Conservation (phyloP, 2,329 filamentous ascomycete genomes). For the Alternaria ethzedia region DNA sequence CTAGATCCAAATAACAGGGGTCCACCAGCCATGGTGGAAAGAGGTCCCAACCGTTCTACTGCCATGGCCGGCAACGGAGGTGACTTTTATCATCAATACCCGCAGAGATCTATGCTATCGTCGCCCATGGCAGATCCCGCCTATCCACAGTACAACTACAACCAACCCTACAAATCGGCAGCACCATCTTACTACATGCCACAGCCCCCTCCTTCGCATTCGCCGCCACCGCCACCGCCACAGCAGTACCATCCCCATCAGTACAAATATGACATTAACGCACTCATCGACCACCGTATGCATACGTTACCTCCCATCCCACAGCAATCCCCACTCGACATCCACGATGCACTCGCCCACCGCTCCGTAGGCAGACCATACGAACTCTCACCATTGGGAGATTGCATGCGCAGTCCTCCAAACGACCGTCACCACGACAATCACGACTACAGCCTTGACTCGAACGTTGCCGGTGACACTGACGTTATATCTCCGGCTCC, state of each 20-base stretch:
- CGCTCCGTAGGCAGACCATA: background rate
- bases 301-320: background rate
- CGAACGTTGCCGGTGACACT: background rate
- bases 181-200: background rate
- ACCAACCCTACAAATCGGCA: background rate
- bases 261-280: conserved; percentile 4
- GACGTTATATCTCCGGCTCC: background rate
- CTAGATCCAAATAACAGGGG: background rate
- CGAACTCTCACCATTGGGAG: conserved; percentile 1
- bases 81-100: background rate
- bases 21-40: background rate
- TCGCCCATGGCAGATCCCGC: background rate
- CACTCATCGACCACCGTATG: background rate
- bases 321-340: background rate
- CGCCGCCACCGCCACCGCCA: background rate
- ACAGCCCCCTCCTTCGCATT: background rate
- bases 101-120: background rate
- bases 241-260: background rate
- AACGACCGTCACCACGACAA: background rate
- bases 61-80: background rate
- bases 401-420: background rate
- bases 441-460: background rate
- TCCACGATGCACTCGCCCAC: background rate
- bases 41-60: background rate
- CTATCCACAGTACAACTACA: background rate